These are phyloP conservation scores for Fusarium pseudograminearum DNA, from an alignment of 2,329 filamentous ascomycete genomes.

Conservation along the genomic window DNA sequence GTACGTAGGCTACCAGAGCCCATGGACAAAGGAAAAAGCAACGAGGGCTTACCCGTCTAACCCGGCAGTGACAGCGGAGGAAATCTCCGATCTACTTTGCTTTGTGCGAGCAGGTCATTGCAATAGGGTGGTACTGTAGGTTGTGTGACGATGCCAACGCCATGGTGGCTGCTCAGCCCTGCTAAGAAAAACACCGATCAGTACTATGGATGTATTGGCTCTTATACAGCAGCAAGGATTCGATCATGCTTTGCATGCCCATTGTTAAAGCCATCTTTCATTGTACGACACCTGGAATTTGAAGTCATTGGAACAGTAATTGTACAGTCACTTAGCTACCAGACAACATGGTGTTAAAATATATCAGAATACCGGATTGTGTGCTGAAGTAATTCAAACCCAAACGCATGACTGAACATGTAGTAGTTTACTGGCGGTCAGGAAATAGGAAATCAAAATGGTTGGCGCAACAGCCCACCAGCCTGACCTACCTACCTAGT, in stretches of 20 bases:
- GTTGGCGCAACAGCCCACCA: not conserved
- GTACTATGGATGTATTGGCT: not conserved
- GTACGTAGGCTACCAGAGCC: not conserved
- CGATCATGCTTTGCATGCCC: not conserved
- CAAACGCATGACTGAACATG: constrained; percentile 4
- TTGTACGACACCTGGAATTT: not conserved
- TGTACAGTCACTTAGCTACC: constrained; percentile 8
- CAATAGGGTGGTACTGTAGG: not conserved
- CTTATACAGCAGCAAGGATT: not conserved
- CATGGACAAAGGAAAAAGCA: constrained; percentile 18
- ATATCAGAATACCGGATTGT: constrained; percentile 5
- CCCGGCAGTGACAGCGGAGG: constrained; percentile 2
- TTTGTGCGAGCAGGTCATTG: constrained; percentile 2
- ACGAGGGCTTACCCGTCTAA: constrained; percentile 9
- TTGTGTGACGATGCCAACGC: constrained; percentile 25
- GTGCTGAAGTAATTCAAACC: constrained; percentile 3
- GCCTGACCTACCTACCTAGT: not conserved
- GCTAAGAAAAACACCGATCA: constrained; percentile 9
- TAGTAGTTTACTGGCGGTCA: constrained; percentile 25
- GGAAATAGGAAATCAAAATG: constrained; percentile 10
- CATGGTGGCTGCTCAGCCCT: constrained; percentile 42
- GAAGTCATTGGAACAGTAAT: constrained; percentile 6
- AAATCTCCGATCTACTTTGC: constrained; percentile 19
- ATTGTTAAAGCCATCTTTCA: not conserved
- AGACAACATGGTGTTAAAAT: not conserved